phyloP scores from a whole-genome alignment of 2,329 filamentous ascomycete species.

The Didymosphaeria variabile region DNA sequence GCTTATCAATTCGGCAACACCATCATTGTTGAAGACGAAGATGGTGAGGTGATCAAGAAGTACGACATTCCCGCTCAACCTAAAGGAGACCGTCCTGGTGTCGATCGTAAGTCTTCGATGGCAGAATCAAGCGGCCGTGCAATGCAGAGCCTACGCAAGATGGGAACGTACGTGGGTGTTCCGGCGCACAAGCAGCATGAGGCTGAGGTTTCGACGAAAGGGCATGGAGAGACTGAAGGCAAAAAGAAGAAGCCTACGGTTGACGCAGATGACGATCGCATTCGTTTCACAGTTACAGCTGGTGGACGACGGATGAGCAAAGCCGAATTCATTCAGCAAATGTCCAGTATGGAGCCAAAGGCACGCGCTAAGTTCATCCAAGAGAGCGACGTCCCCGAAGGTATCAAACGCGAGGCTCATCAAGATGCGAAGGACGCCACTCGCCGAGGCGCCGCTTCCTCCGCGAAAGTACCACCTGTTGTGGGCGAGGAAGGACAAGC shows the following conservation, averaged over 20 bases:
- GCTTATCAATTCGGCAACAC: slow-evolving; percentile 89
- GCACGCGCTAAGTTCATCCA: slow-evolving; percentile 63
- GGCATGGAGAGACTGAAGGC: slow-evolving; percentile 22
- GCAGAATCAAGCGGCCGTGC: slow-evolving; percentile 46
- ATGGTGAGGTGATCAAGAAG: slow-evolving; percentile 86
- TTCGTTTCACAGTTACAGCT: slow-evolving; percentile 79
- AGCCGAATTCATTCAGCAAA: slow-evolving; percentile 78
- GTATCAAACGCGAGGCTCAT: slow-evolving; percentile 57
- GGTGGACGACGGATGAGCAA: slow-evolving; percentile 81
- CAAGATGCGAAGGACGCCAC: slow-evolving; percentile 51
- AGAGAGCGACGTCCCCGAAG: slow-evolving; percentile 57
- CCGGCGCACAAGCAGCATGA: slow-evolving; percentile 31
- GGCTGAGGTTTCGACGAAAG: slow-evolving; percentile 32
- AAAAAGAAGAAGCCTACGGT: slow-evolving; percentile 49
- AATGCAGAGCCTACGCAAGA: slow-evolving; percentile 57
- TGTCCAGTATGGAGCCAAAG: slow-evolving; percentile 75
- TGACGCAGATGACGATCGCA: slow-evolving; percentile 73
- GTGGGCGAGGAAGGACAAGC: slow-evolving; percentile 46
- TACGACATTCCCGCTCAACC: slow-evolving; percentile 73
- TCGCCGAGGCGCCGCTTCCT: slow-evolving; percentile 37
- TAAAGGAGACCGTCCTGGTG: slow-evolving; percentile 49
- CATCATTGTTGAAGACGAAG: slow-evolving; percentile 88
- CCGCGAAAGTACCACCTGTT: slow-evolving; percentile 41
- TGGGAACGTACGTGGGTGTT: slow-evolving; percentile 65
- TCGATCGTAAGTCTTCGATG: slow-evolving; percentile 42